Percentiles rank a stretch among this genome's conserved stretches.
These are phyloP conservation scores for Truncatella angustata DNA, from an alignment of 2,329 filamentous ascomycete species.

Conservation along the genomic window DNA sequence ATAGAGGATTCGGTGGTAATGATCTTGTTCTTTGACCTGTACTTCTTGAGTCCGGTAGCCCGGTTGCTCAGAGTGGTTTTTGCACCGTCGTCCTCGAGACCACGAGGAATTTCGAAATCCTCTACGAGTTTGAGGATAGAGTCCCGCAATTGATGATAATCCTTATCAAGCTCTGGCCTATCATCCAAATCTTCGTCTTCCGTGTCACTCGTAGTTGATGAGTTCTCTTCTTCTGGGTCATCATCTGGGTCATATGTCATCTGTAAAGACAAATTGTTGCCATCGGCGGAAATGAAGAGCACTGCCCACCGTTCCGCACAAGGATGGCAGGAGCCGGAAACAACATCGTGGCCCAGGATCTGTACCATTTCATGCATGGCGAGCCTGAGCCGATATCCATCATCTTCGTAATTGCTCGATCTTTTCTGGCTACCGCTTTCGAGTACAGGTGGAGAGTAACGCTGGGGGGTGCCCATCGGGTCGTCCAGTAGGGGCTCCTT, in stretches of 20 bases:
- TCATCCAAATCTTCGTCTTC: conserved; percentile 63
- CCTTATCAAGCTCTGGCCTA: conserved; percentile 67
- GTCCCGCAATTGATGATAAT: conserved; percentile 78
- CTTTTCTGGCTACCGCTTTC: conserved; percentile 43
- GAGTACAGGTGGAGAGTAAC: conserved; percentile 52
- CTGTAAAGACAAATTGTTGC: conserved; percentile 65
- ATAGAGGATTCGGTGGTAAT: conserved; percentile 50
- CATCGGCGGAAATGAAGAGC: conserved; percentile 73
- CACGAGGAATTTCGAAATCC: conserved; percentile 77
- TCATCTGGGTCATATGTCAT: conserved; percentile 72
- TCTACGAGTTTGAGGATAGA: conserved; percentile 78
- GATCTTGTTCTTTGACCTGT: conserved; percentile 58
- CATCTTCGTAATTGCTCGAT: conserved; percentile 57
- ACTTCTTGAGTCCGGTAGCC: conserved; percentile 59
- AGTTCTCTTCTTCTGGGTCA: conserved; percentile 61
- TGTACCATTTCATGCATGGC: conserved; percentile 71
- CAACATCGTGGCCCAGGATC: conserved; percentile 59
- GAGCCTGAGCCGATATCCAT: conserved; percentile 63
- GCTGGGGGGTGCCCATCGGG: conserved; percentile 46
- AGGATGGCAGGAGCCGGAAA: conserved; percentile 70
- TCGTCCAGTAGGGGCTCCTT: conserved; percentile 62
- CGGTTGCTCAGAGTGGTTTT: conserved; percentile 70
- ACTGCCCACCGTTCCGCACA: conserved; percentile 83
- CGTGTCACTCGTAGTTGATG: conserved; percentile 58
- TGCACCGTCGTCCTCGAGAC: conserved; percentile 56